These are phyloP conservation scores for Cutaneotrichosporon sp. DNA, from an alignment of 1,284 basidiomycete species.

Conservation along the genomic window DNA sequence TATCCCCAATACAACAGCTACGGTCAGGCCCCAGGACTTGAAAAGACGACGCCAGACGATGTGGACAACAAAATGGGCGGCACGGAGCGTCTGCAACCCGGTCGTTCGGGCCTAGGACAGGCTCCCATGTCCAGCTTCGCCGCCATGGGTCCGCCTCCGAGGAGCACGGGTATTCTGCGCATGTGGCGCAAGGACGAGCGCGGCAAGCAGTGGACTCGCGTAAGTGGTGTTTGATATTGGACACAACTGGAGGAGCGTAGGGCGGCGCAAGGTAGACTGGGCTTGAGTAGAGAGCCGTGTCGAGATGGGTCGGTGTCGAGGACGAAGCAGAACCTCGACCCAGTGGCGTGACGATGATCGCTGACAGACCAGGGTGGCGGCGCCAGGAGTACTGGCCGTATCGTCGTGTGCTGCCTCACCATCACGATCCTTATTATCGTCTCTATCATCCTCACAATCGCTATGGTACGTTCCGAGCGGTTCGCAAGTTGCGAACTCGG, in stretches of 20 bases:
- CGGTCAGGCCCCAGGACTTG: constrained; percentile 19
- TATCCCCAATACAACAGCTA: constrained; percentile 9
- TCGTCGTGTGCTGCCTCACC: constrained; percentile 50
- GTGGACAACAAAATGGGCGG: constrained; percentile 8
- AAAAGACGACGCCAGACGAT: constrained; percentile 22
- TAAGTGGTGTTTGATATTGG: constrained; percentile 29
- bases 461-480: constrained; percentile 56
- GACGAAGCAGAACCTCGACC: too few relatives aligned
- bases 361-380: constrained; percentile 40
- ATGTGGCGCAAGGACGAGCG: constrained; percentile 50
- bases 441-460: constrained; percentile 65
- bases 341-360: too few relatives aligned
- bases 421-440: constrained; percentile 54
- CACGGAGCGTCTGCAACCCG: constrained; percentile 27
- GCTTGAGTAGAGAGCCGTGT: too few relatives aligned
- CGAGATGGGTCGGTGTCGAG: too few relatives aligned
- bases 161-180: constrained; percentile 46
- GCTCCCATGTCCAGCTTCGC: constrained; percentile 32
- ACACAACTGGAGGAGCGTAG: too few relatives aligned
- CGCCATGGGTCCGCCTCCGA: constrained; percentile 43
- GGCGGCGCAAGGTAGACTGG: too few relatives aligned
- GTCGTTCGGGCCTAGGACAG: constrained; percentile 19
- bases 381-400: constrained; percentile 30
- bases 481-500: too few relatives aligned
- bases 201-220: constrained; percentile 46